These are phyloP conservation scores for Luffa aegyptiaca DNA, from an alignment of 306 rosid genomes.

Conservation along the genomic window DNA sequence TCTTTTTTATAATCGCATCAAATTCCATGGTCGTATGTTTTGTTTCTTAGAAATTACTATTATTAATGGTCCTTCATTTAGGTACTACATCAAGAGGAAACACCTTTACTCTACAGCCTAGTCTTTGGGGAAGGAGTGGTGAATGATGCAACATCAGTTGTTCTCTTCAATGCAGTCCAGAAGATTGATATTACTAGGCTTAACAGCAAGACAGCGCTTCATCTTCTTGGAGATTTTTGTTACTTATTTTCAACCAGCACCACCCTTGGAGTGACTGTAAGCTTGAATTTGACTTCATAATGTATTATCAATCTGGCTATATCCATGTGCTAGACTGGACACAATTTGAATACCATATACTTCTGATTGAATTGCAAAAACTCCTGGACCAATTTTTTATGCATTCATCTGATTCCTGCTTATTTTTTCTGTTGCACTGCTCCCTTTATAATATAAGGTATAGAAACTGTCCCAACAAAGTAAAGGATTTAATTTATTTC, in stretches of 20 bases:
- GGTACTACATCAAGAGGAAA: constrained; percentile 88
- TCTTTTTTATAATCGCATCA: constrained; percentile 11
- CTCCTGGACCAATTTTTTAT: neutral
- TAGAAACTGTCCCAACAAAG: neutral
- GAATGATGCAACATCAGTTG: constrained; percentile 91
- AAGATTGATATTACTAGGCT: constrained; percentile 52
- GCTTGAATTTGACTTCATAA: constrained; percentile 13
- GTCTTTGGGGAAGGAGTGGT: constrained; percentile 96
- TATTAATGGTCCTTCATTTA: constrained; percentile 17
- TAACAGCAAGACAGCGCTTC: constrained; percentile 15
- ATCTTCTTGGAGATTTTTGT: constrained; percentile 50
- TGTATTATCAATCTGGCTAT: neutral
- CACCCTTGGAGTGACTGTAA: constrained; percentile 57
- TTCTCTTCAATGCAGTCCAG: constrained; percentile 81
- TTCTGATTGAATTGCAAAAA: neutral
- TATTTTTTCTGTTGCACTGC: neutral
- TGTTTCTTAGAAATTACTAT: neutral
- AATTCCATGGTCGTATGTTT: constrained; percentile 4
- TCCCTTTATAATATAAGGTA: neutral
- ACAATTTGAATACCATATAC: neutral
- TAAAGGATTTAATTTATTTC: neutral
- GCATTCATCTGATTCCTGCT: neutral
- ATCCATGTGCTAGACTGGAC: neutral
- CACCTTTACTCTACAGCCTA: constrained; percentile 80
- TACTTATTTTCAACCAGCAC: constrained; percentile 79